Evolutionary conservation across 768 basidiomycete species (phyloP), one percentile per base, ranked within the genome.

Genomic region (Boletus sp.): DNA sequence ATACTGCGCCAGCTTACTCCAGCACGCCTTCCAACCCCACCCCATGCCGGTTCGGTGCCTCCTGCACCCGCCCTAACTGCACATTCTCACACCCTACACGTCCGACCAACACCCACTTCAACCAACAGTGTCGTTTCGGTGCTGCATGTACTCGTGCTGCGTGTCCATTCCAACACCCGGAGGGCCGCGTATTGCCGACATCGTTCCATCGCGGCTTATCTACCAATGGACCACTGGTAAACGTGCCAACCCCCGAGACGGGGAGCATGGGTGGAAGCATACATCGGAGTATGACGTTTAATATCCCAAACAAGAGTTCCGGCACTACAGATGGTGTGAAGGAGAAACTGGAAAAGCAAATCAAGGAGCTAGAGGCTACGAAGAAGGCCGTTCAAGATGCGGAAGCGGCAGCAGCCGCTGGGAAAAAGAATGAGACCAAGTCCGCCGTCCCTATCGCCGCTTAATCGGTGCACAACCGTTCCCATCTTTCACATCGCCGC

Each of bases 101-200:
- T 47, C 70, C 70, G 34, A 37, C 48, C 50, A 62, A 58, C 55
- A 62, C 70, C 19, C 76, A 78, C 33, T 75, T 74, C 46, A 65
- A 73, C 35, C 75, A 76, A 62, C 82, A 80, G 29, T 98, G 96
- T 72, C 83, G 88, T 50, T 98, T 91, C 62, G 95, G 92, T 21
- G 75, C 88, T 14, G 81, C 75, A 19, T 98, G 96, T 71, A 97
- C 93, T 9, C 84, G 92, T 51, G 83, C 85, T 33, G 80, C 84
- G 58, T 98, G 96, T 70, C 72, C 84, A n/a, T 99, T 88, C 79
- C 84, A 90, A 58, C 96, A 99, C 67, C 96, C 96, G 0, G 84
- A 90, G 53, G 88, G 88, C 10, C 87, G 91, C 13, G 87, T 89
- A 23, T 77, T 92, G 8, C 90, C 91, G 4, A 77, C 83, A 4